A percentile compares a stretch with the other conserved stretches of the same genome.
These are phyloP conservation scores for Dispira simplex DNA, from an alignment of 192 early-diverging fungal genomes.

Conservation along the genomic window DNA sequence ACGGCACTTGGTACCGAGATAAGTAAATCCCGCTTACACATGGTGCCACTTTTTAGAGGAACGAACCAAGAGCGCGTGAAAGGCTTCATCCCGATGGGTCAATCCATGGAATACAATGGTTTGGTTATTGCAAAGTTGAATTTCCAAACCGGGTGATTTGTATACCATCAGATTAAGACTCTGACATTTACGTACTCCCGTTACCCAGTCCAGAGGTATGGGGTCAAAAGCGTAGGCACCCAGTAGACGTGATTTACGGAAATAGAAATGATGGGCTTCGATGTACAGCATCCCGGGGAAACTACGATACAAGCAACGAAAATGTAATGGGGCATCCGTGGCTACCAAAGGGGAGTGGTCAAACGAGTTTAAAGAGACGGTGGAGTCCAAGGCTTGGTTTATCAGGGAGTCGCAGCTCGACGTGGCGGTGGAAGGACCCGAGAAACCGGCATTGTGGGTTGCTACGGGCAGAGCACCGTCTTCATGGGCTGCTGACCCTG, in stretches of 20 bases:
- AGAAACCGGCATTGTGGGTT: neutral
- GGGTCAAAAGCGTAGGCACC: neutral
- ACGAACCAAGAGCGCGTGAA: conserved; percentile 15
- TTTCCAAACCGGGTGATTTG: conserved; percentile 20
- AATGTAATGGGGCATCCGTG: conserved; percentile 11
- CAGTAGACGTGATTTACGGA: conserved; percentile 14
- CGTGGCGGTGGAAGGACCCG: neutral
- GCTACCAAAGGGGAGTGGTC: neutral
- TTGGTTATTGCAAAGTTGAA: conserved; percentile 18
- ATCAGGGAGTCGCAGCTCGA: conserved; percentile 5
- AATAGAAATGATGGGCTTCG: conserved; percentile 15
- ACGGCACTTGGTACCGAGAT: neutral
- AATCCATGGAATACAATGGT: conserved; percentile 17
- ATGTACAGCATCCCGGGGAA: conserved; percentile 21
- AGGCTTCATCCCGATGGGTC: conserved; percentile 20
- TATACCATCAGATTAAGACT: conserved; percentile 20
- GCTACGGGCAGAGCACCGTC: neutral
- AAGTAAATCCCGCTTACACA: neutral
- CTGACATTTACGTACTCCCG: conserved; percentile 12
- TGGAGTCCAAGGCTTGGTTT: conserved; percentile 11
- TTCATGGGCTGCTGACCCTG: too few species aligned
- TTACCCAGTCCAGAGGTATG: conserved; percentile 5
- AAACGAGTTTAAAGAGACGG: neutral
- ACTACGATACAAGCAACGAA: conserved; percentile 18
- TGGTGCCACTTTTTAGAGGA: conserved; percentile 5